Evolutionary conservation across 768 basidiomycete genomes (phyloP), one percentile per base, ranked within the genome.

Genomic region (Gymnopilus dilepis): DNA sequence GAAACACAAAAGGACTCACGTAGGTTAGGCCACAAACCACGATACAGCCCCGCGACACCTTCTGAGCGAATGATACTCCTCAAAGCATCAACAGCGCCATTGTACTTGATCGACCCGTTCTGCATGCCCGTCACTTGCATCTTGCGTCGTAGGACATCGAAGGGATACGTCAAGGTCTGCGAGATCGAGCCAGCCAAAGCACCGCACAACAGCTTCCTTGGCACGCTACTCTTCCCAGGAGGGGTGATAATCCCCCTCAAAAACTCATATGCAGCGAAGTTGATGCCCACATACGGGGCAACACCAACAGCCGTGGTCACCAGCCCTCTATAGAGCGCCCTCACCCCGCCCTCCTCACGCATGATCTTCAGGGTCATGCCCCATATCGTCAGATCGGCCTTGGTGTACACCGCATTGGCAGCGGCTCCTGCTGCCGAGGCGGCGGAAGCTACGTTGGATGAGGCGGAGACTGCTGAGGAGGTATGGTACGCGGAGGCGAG

Each of bases 91-190:
- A 94, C 60, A 6, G 94, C 95, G 8, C 93, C 92, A 42, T 76
- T 86, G 75, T 95, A 96, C 74, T 87, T 87, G 66, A 86, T 78
- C 47, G 82, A 78, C 17, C 82, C 83, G 12, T 77, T 80, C 67
- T 83, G 76, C 87, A 95, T 89, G 12, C 94, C 94, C 5, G 87
- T 84, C 61, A 97, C 92, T 74, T 99, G 97, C 90, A 99, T 95
- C 81, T 98, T 97, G 62, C 97, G 84, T 48, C 97, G 84, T 60
- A 99, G 75, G 5, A 99, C 93, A 73, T 99, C 97, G 69, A 97
- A 93, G 8, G 97, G 97, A 73, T 97, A 98, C 4, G 96, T 98
- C 67, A 98, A 75, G 52, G 95, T 94, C 74, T 98, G 94, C 12
- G 95, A 95, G 65, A 97, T 90, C 24, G 90, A 87, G n/a, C 94